phyloP scores from a whole-genome alignment of 371 early-diverging fungal genomes.

The Apophysomyces elegans region DNA sequence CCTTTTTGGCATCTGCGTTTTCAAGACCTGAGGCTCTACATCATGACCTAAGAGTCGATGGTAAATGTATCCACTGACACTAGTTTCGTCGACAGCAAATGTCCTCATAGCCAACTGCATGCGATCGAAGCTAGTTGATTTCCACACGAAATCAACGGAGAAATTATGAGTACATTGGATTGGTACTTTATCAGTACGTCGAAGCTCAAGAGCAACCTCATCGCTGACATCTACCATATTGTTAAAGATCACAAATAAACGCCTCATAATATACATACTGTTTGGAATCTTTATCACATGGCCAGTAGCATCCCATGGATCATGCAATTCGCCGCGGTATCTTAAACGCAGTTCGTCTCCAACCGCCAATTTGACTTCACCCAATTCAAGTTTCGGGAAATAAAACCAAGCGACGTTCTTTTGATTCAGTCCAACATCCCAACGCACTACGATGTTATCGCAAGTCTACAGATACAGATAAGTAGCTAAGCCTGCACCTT shows the following conservation, averaged over 20 bases:
- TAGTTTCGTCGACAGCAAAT: slow-evolving; percentile 93
- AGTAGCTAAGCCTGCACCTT: not conserved
- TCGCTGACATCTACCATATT: slow-evolving; percentile 76
- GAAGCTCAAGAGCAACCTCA: slow-evolving; percentile 90
- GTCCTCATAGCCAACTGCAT: slow-evolving; percentile 96
- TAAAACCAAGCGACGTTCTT: slow-evolving; percentile 94
- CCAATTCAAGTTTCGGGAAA: slow-evolving; percentile 90
- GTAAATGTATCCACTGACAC: slow-evolving; percentile 94
- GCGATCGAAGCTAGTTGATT: slow-evolving; percentile 95
- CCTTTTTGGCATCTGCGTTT: slow-evolving; percentile 82
- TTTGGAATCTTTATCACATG: slow-evolving; percentile 96
- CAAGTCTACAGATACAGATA: slow-evolving; percentile 64
- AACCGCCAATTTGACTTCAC: slow-evolving; percentile 92
- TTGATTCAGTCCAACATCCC: slow-evolving; percentile 96
- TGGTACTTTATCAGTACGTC: slow-evolving; percentile 70
- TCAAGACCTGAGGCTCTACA: slow-evolving; percentile 77
- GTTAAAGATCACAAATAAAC: not conserved
- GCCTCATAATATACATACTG: slow-evolving; percentile 51
- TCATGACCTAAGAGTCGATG: slow-evolving; percentile 94
- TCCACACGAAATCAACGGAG: slow-evolving; percentile 99
- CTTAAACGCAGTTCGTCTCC: slow-evolving; percentile 95
- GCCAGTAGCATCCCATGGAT: slow-evolving; percentile 88
- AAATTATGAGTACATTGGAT: slow-evolving; percentile 92
- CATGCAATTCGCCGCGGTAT: slow-evolving; percentile 87
- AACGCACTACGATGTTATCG: slow-evolving; percentile 93